Evolutionary conservation across 805 yeast genomes (phyloP), one percentile per base, ranked within the genome.

Genomic region (Kodamaea fukazawae): DNA sequence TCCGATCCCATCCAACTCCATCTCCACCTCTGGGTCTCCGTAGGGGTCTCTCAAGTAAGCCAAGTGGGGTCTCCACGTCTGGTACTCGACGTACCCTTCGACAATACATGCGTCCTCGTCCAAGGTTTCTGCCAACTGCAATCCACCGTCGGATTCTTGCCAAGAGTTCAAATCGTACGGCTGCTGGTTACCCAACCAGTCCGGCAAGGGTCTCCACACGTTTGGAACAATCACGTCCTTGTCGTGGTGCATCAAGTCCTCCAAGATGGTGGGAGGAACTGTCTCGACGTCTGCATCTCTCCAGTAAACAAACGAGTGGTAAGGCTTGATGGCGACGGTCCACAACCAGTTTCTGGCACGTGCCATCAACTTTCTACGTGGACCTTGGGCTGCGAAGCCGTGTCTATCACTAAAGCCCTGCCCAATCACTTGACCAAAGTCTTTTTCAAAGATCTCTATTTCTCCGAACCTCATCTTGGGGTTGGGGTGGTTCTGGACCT

Each of bases 221-320:
- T 87, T 91, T 12, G 98, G 98, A 12, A 91, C 97, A 37, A 91
- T 87, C 20, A 91, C 93, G 59, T 91, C 98, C 57, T 77, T 79
- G 58, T 84, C 80, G 61, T 88, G 96, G 53, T 79, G 85, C 97
- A 91, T 91, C 52, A 90, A 69, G 63, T 90, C 97, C 62, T 90
- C 96, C 46, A 90, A 62, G 45, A 90, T 79, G 1, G 96, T 82
- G 1, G 81, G 73, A 4, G 96, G 95, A 22, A 84, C 79, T 0
- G 90, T 81, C 59, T 90, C 96, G n/a, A 91, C 96, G 62, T 91
- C 98, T 9, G 93, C 96, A 67, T 91, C 98, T 63, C 98, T 73
- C 98, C 98, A 91, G 61, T 90, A 89, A 6, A 91, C 96, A 85
- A 90, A 89, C 6, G 95, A 81, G 59, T 91, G 98, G 59, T 91